Evolutionary conservation across 441 rosid species (phyloP).

Genomic region (Biscutella auriculata): DNA sequence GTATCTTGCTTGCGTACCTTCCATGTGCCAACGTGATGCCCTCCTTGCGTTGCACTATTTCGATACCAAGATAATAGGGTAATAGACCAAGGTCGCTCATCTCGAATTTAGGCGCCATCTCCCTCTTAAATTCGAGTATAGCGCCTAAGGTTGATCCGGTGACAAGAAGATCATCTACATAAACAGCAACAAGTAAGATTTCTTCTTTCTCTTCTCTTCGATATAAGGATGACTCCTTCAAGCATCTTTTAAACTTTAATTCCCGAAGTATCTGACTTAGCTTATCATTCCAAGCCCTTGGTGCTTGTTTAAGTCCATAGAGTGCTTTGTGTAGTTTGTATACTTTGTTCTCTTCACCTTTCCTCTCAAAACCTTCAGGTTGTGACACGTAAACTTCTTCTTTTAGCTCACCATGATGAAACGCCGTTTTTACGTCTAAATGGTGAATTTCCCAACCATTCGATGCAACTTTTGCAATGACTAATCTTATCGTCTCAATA

Average conservation of each 20-base stretch:
- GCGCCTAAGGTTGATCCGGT: background rate
- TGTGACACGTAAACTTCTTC: too few relatives aligned
- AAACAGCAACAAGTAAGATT: background rate
- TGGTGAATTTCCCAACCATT: background rate
- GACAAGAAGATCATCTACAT: too few relatives aligned
- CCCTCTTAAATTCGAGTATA: background rate
- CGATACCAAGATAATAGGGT: background rate
- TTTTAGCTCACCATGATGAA: too few relatives aligned
- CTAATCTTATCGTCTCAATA: background rate
- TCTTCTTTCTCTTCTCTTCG: background rate
- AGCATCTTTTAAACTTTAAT: too few relatives aligned
- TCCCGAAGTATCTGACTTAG: background rate
- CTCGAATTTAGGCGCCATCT: too few relatives aligned
- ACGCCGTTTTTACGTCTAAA: too few relatives aligned
- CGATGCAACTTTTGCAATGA: background rate
- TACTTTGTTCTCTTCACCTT: too few relatives aligned
- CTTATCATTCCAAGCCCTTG: background rate
- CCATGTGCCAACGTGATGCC: background rate
- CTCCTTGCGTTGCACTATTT: background rate
- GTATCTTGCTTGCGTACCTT: background rate
- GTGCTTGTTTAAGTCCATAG: too few relatives aligned
- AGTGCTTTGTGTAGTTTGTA: background rate
- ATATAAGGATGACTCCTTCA: background rate
- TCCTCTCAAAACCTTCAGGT: too few relatives aligned
- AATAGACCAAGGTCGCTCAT: too few relatives aligned